Percentiles rank a stretch among this genome's conserved stretches.
Evolutionary conservation across 345 rosid species (phyloP).

Genomic region (Camelina hispida): DNA sequence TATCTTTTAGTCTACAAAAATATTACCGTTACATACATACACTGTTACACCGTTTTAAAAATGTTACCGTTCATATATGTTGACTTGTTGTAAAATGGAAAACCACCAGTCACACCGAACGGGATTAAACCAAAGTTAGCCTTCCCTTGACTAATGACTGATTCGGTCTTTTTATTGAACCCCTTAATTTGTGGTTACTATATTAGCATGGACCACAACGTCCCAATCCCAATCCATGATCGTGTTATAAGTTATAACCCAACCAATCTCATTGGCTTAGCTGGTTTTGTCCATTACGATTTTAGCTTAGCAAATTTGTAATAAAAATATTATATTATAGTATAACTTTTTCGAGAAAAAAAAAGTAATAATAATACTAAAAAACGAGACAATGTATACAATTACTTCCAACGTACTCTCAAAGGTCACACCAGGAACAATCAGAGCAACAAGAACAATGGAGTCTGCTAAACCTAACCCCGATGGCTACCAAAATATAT

Average conservation of each 20-base stretch:
- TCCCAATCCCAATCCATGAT: constrained; percentile 21
- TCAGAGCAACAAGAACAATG: constrained; percentile 16
- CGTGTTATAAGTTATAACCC: not conserved
- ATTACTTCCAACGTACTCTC: constrained; percentile 13
- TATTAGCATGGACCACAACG: not conserved
- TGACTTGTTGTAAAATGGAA: too few relatives aligned
- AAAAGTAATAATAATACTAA: too few relatives aligned
- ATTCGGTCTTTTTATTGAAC: too few relatives aligned
- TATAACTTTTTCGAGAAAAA: not conserved
- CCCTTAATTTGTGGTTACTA: too few relatives aligned
- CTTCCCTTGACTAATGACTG: too few relatives aligned
- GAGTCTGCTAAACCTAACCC: not conserved
- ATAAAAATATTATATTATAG: not conserved
- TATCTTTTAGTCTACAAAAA: too few relatives aligned
- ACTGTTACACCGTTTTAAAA: too few relatives aligned
- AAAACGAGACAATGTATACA: not conserved
- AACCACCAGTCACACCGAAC: too few relatives aligned
- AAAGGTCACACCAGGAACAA: not conserved
- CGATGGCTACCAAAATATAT: constrained; percentile 51
- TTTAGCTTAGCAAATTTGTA: not conserved
- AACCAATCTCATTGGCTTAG: constrained; percentile 14
- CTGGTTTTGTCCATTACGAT: constrained; percentile 6
- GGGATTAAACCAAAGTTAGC: too few relatives aligned
- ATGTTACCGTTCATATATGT: too few relatives aligned
- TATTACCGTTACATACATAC: too few relatives aligned